phyloP scores from a whole-genome alignment of 148 eudicot species.

The Camellia granthamiana region DNA sequence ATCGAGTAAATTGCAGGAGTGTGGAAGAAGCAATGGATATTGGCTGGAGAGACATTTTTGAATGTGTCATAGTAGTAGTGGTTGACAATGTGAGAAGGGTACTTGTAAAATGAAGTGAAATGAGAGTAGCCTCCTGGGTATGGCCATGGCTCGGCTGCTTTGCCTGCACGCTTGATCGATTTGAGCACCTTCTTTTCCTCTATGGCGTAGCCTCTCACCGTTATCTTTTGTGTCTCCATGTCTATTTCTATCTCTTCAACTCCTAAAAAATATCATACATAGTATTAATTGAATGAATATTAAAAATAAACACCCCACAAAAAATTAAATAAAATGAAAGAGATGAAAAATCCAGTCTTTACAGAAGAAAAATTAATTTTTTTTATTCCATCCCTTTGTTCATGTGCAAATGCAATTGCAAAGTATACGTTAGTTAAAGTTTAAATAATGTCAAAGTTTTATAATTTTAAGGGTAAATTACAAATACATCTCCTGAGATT shows the following conservation, averaged over 20 bases:
- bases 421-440: no score
- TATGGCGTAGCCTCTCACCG: constrained; percentile 59
- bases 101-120: constrained; percentile 81
- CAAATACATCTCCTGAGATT: no score
- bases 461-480: no score
- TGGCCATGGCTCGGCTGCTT: constrained; percentile 96
- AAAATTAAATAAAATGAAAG: no score
- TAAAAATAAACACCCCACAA: no score
- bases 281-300: no score
- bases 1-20: constrained; percentile 80
- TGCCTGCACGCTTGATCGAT: constrained; percentile 85
- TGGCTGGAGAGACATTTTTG: constrained; percentile 42
- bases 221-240: constrained; percentile 83
- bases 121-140: constrained; percentile 69
- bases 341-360: no score
- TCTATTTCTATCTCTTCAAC: constrained; percentile 86
- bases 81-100: constrained; percentile 60
- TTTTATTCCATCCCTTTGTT: no score
- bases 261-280: constrained; percentile 30
- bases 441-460: no score
- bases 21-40: constrained; percentile 78
- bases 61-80: constrained; percentile 75
- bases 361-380: no score
- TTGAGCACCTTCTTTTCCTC: constrained; percentile 82
- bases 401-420: no score